Conservation (phyloP, 2,329 filamentous ascomycete species). For the Fusarium longipes region DNA sequence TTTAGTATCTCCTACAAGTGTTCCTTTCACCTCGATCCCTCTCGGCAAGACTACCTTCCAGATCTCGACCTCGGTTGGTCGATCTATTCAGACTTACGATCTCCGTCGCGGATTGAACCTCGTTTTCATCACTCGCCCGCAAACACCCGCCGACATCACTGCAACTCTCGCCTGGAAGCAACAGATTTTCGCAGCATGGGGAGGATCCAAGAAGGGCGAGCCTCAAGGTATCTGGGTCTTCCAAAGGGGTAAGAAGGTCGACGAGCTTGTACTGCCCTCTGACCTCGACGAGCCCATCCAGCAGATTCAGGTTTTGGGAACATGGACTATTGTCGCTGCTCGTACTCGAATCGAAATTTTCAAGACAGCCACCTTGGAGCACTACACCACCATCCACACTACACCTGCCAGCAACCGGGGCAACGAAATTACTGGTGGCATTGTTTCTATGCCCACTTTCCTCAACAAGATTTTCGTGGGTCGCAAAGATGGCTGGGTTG, state of each 20-base stretch:
- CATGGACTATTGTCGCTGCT: slow-evolving; percentile 88
- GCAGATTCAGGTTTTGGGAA: slow-evolving; percentile 84
- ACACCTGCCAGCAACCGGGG: slow-evolving; percentile 66
- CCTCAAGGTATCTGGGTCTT: slow-evolving; percentile 86
- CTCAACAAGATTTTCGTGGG: slow-evolving; percentile 96
- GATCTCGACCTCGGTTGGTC: slow-evolving; percentile 93
- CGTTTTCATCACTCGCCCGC: slow-evolving; percentile 91
- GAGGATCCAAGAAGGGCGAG: slow-evolving; percentile 64
- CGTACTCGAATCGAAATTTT: slow-evolving; percentile 85
- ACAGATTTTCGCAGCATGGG: slow-evolving; percentile 90
- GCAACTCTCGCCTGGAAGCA: slow-evolving; percentile 90
- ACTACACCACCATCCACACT: slow-evolving; percentile 85
- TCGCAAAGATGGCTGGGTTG: slow-evolving; percentile 85
- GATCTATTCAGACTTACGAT: slow-evolving; percentile 94
- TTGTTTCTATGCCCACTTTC: slow-evolving; percentile 92
- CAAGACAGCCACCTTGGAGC: slow-evolving; percentile 84
- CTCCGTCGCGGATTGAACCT: slow-evolving; percentile 89
- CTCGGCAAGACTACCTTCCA: slow-evolving; percentile 96
- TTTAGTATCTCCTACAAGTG: slow-evolving; percentile 87
- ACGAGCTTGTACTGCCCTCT: slow-evolving; percentile 75
- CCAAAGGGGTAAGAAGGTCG: slow-evolving; percentile 87
- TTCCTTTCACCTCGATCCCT: slow-evolving; percentile 90
- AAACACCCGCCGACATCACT: slow-evolving; percentile 87
- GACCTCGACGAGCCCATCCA: slow-evolving; percentile 77
- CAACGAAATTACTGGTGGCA: slow-evolving; percentile 78